Evolutionary conservation across 164 flowering plant genomes (phyloP), one percentile per base, ranked within the genome.

Genomic region (Sextonia rubra): DNA sequence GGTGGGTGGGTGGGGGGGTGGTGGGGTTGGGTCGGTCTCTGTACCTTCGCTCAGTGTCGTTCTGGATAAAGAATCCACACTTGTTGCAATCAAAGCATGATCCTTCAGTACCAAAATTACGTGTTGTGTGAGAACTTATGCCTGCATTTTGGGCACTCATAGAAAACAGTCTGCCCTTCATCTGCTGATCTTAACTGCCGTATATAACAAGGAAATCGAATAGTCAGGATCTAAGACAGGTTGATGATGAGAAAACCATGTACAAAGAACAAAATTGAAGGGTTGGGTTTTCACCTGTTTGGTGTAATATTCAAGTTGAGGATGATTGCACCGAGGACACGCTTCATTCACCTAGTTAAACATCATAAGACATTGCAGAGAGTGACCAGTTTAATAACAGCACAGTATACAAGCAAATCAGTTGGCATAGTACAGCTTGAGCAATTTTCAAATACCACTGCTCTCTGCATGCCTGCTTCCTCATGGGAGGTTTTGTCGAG

Each of bases 111-210:
- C 5, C 44, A 64, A 44, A 44, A 52, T 73, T 71, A 86, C 23
- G 86, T 81, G 68, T 85, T 86, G 58, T 75, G 77, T 5, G 71
- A 69, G 37, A 71, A 77, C 65, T 71, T 82, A 68, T 86, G 76
- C 5, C 74, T 70, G 68, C 92, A 90, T 27, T 80, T 77, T 1
- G 85, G 80, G 76, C 95, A 90, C 3, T 77, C 72, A 37, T 82
- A 85, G 75, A 86, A 85, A 29, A 83, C 80, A 2, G 92, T 87
- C 55, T 86, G 89, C 49, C 95, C 92, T 83, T 90, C 95, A 76
- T 90, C 95, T 29, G 90, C 92, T 24, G 91, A 88, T 78, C 91
- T 84, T 81, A 82, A 76, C 90, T 89, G 88, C 24, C 60, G 44
- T 29, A 49, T 52, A 47, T 37, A 73, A 23, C 32, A 56, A 63